These are phyloP conservation scores for Chenopodium suecicum DNA, from an alignment of 148 eudicot genomes.

Conservation along the genomic window DNA sequence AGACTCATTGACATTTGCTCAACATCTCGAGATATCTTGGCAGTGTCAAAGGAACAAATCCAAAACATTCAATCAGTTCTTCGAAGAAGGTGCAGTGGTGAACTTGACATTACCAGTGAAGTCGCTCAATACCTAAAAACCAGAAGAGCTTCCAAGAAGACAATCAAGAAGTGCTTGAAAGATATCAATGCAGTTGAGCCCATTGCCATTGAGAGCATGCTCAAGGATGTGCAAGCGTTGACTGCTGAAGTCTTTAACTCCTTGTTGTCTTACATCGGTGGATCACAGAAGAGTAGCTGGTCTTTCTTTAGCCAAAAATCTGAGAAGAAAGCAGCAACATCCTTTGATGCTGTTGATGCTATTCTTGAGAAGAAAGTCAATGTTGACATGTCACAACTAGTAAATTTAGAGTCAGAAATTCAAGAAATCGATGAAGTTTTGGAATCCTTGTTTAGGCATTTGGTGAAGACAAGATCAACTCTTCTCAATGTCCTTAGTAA, in stretches of 20 bases:
- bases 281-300: slow-evolving; percentile 14
- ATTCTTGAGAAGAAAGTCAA: slow-evolving; percentile 10
- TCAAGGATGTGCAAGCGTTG: slow-evolving; percentile 19
- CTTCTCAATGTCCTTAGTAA: slow-evolving; percentile 49
- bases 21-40: slow-evolving; percentile 25
- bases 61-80: slow-evolving; percentile 35
- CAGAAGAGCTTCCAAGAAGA: slow-evolving; percentile 26
- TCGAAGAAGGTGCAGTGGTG: slow-evolving; percentile 32
- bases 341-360: slow-evolving; percentile 22
- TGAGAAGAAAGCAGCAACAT: not conserved
- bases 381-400: slow-evolving; percentile 9
- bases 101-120: slow-evolving; percentile 15
- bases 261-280: slow-evolving; percentile 10
- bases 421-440: slow-evolving; percentile 39
- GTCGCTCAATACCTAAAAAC: slow-evolving; percentile 17
- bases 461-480: slow-evolving; percentile 46
- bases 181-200: slow-evolving; percentile 14
- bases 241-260: slow-evolving; percentile 14
- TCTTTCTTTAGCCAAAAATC: not conserved
- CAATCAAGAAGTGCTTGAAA: slow-evolving; percentile 24
- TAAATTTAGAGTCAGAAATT: slow-evolving; percentile 28
- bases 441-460: slow-evolving; percentile 38
- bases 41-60: slow-evolving; percentile 24
- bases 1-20: slow-evolving; percentile 37
- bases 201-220: not conserved